Conservation (phyloP, 2,329 filamentous ascomycete species). For the Xylariaceae sp. region DNA sequence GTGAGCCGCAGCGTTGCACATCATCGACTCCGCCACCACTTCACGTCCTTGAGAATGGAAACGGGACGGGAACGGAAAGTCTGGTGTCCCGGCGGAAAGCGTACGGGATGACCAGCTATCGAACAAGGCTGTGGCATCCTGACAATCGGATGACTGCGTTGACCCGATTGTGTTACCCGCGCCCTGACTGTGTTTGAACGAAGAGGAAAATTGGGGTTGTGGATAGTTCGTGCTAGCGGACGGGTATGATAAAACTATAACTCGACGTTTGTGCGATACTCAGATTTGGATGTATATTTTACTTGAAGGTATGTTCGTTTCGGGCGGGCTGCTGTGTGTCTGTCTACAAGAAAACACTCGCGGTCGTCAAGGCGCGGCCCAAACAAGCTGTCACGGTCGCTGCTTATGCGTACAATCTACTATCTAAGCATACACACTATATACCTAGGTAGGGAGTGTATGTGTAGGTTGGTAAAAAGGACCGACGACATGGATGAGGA, state of each 20-base stretch:
- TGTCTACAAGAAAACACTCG: slow-evolving; percentile 55
- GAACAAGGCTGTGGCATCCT: slow-evolving; percentile 46
- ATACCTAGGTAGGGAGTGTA: slow-evolving; percentile 43
- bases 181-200: slow-evolving; percentile 46
- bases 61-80: slow-evolving; percentile 26
- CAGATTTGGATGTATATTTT: slow-evolving; percentile 51
- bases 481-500: slow-evolving; percentile 60
- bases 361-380: slow-evolving; percentile 51
- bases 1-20: slow-evolving; percentile 36
- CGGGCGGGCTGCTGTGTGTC: slow-evolving; percentile 55
- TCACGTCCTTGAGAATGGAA: slow-evolving; percentile 32
- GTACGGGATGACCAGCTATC: slow-evolving; percentile 5
- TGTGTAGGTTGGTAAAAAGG: slow-evolving; percentile 56
- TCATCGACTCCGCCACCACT: slow-evolving; percentile 21
- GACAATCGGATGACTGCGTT: slow-evolving; percentile 59
- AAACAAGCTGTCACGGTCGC: slow-evolving; percentile 60
- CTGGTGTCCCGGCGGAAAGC: slow-evolving; percentile 18
- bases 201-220: slow-evolving; percentile 43
- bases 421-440: slow-evolving; percentile 59
- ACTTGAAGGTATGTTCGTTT: slow-evolving; percentile 61
- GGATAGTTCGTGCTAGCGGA: slow-evolving; percentile 61
- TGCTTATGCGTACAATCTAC: slow-evolving; percentile 60
- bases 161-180: slow-evolving; percentile 56
- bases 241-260: slow-evolving; percentile 60
- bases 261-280: slow-evolving; percentile 57